Base-by-base conservation (phyloP, 805 yeast species). In the Wickerhamomyces rabaulensis region DNA sequence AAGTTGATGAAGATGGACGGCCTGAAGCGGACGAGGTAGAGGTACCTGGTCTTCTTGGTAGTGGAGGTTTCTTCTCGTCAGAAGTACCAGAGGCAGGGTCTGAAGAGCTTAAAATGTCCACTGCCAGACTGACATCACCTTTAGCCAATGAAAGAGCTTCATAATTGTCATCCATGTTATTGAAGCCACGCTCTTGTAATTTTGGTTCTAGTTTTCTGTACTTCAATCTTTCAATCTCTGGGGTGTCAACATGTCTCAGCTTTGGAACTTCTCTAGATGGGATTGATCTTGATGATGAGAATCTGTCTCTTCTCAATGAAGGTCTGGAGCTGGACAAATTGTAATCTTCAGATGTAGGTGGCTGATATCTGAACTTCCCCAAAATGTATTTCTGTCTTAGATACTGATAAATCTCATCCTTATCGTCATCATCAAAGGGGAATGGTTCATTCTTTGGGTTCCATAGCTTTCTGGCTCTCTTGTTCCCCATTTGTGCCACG, bases 381-480 rank as follows among this genome's bases (percentile, higher is more conserved):
- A 65, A 55, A 20, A 84, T 65, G 62, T 87, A 87, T 60, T 87
- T 87, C 41, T 83, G 80, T 52, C 84, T 71, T 39, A 87, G 65
- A 65, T 68, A 87, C 48, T 73, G 68, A 46, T 77, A 84, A 25
- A 84, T 77, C 1, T 63, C 73, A 49, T 70, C 75, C 56, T 79
- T 84, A 57, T 80, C 90, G 54, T 85, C 92, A 20, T 79, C 89
- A 57, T 84, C 91, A 49, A 64, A 81, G 9, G 94, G 94, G 57
- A 84, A 85, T 0, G 89, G 87, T 22, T 69, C 79, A 42, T 71
- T 69, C 52, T 75, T 75, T 2, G 86, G 77, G 59, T 87, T 88
- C 94, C 95, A 87, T 38, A 75, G 60, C 33, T 68, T 63, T 47
- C 68, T 74, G 42, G 85, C 82, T 52, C 69, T 73, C 56, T 72